A percentile compares a stretch with the other conserved stretches of the same genome.
These are phyloP conservation scores for Neoboletus magnificus DNA, from an alignment of 768 basidiomycete genomes.

Conservation along the genomic window DNA sequence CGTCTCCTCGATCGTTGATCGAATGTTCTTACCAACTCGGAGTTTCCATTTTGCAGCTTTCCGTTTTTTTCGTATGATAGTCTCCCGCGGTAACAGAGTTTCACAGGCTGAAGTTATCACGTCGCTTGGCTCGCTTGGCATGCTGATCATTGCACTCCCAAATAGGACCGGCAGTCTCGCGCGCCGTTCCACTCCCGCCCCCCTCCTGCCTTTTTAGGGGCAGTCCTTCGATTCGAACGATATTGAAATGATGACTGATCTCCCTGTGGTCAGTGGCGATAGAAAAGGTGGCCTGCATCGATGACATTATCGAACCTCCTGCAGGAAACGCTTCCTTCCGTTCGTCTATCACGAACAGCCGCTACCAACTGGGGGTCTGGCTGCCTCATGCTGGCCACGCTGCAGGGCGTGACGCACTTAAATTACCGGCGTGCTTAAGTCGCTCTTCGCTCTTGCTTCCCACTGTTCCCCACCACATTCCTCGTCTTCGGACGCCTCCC, in stretches of 20 bases:
- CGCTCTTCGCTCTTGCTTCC: conserved; percentile 27
- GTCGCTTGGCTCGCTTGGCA: conserved; percentile 5
- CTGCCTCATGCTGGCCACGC: conserved; percentile 37
- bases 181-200: conserved; percentile 8
- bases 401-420: conserved; percentile 31
- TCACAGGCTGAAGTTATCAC: not conserved
- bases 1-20: conserved; percentile 21
- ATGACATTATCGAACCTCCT: conserved; percentile 30
- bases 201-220: conserved; percentile 28
- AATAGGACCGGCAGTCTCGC: not conserved
- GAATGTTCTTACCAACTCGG: conserved; percentile 3
- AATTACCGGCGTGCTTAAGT: conserved; percentile 26
- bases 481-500: conserved; percentile 22
- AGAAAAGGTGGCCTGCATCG: conserved; percentile 25
- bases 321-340: conserved; percentile 26
- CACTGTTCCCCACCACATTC: conserved; percentile 18
- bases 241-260: conserved; percentile 37
- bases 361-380: conserved; percentile 29
- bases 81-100: not conserved
- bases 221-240: conserved; percentile 6
- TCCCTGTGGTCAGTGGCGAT: conserved; percentile 21
- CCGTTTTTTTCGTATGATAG: conserved; percentile 3
- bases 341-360: conserved; percentile 33
- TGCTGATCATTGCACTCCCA: conserved; percentile 7
- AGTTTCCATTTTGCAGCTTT: conserved; percentile 13